A percentile compares a stretch with the other conserved stretches of the same genome.
Evolutionary conservation across 768 basidiomycete species (phyloP).

Genomic region (Podaxis sp.): DNA sequence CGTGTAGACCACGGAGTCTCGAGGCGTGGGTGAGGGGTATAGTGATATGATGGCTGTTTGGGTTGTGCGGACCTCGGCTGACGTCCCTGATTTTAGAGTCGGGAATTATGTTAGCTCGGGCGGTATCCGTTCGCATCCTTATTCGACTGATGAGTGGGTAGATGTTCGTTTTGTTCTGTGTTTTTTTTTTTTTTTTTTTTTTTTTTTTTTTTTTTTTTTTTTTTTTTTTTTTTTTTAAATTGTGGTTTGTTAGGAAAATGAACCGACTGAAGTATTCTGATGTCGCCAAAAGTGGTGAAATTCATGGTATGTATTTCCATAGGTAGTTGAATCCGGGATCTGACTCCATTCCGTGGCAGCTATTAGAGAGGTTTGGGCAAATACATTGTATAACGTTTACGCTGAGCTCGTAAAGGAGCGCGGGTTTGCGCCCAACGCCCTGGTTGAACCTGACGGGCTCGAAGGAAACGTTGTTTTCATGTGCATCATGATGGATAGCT

Average conservation of each 20-base stretch:
- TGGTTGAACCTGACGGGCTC: conserved; percentile 32
- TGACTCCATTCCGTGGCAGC: conserved; percentile 15
- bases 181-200: background rate
- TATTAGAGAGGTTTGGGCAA: conserved; percentile 58
- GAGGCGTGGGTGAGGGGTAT: conserved; percentile 72
- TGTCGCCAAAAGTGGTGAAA: conserved; percentile 33
- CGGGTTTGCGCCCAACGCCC: conserved; percentile 32
- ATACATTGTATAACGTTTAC: conserved; percentile 39
- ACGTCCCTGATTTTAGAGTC: conserved; percentile 31
- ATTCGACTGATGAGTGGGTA: conserved; percentile 44
- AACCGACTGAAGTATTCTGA: conserved; percentile 43
- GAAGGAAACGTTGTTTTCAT: conserved; percentile 51
- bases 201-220: background rate
- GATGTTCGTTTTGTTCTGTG: conserved; percentile 13
- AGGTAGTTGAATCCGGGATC: background rate
- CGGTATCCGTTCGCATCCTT: conserved; percentile 53
- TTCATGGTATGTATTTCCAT: conserved; percentile 33
- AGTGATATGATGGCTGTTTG: conserved; percentile 50
- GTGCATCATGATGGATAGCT: conserved; percentile 45
- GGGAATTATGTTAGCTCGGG: conserved; percentile 45
- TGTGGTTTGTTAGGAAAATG: conserved; percentile 18
- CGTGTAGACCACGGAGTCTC: conserved; percentile 57
- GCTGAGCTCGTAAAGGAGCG: conserved; percentile 32
- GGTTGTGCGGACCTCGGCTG: conserved; percentile 33
- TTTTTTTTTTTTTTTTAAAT: background rate